These are phyloP conservation scores for Rhizophora mangle DNA, from an alignment of 345 rosid species.

Conservation along the genomic window DNA sequence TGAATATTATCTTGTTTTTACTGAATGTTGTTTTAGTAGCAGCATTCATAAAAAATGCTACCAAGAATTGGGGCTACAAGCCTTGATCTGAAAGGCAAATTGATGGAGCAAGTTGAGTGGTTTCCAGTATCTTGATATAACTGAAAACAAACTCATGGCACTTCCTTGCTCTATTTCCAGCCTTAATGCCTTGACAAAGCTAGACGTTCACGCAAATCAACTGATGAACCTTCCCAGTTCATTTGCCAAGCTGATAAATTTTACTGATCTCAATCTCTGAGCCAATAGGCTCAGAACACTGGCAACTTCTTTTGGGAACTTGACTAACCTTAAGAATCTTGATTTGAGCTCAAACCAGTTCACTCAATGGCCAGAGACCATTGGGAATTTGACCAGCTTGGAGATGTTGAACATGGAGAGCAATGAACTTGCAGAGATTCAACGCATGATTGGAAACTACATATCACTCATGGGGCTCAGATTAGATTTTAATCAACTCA, in stretches of 20 bases:
- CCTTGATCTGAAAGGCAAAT: slow-evolving; percentile 55
- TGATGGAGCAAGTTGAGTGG: slow-evolving; percentile 63
- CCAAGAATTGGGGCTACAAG: slow-evolving; percentile 38
- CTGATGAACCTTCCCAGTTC: slow-evolving; percentile 56
- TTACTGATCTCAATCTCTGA: slow-evolving; percentile 50
- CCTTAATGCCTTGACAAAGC: slow-evolving; percentile 46
- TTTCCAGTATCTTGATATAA: slow-evolving; percentile 56
- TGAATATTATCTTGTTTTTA: too few species aligned
- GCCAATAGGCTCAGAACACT: slow-evolving; percentile 46
- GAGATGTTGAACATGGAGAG: slow-evolving; percentile 45
- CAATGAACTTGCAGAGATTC: slow-evolving; percentile 59
- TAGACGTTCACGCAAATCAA: slow-evolving; percentile 53
- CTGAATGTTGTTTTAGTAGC: slow-evolving; percentile 13
- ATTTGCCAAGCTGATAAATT: slow-evolving; percentile 43
- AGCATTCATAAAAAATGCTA: slow-evolving; percentile 46
- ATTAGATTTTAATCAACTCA: slow-evolving; percentile 58
- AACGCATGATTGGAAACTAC: slow-evolving; percentile 55
- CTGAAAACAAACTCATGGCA: slow-evolving; percentile 60
- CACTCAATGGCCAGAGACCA: slow-evolving; percentile 40
- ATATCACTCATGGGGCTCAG: slow-evolving; percentile 44
- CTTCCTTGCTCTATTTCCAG: slow-evolving; percentile 44
- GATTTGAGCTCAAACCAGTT: slow-evolving; percentile 53
- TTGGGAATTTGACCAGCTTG: slow-evolving; percentile 45
- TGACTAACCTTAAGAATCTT: slow-evolving; percentile 41
- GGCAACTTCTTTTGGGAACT: slow-evolving; percentile 48